Evolutionary conservation across 1,139 yeast species (phyloP).

Genomic region (Pichia cactophila): DNA sequence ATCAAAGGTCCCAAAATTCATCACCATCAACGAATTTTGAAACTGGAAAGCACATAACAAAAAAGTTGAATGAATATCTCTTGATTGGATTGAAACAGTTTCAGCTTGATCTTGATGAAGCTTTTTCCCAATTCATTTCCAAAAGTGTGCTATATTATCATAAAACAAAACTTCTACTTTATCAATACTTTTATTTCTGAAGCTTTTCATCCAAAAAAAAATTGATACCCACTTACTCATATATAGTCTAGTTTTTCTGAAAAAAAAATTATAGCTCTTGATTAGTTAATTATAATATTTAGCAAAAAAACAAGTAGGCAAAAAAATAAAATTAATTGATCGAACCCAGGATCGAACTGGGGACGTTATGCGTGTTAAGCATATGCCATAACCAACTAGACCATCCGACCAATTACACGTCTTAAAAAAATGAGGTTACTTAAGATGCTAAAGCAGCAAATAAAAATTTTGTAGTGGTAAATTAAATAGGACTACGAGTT

Average conservation of each 20-base stretch:
- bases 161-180: neutral
- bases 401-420: too few relatives aligned
- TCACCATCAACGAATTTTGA: neutral
- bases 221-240: too few relatives aligned
- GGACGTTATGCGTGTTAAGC: slow-evolving; percentile 99
- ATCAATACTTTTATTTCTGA: neutral
- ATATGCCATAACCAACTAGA: slow-evolving; percentile 98
- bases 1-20: neutral
- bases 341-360: slow-evolving; percentile 99
- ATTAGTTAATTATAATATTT: too few relatives aligned
- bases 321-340: slow-evolving; percentile 40
- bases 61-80: neutral
- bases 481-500: too few relatives aligned
- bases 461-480: too few relatives aligned
- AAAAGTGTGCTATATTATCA: neutral
- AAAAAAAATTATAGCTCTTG: too few relatives aligned
- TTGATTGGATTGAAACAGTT: neutral
- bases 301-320: neutral
- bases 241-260: too few relatives aligned
- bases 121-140: neutral
- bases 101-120: neutral
- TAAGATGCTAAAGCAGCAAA: too few relatives aligned
- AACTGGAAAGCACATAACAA: neutral
- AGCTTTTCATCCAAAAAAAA: neutral
- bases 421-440: too few relatives aligned